These are phyloP conservation scores for Aspergillus fischeri DNA, from an alignment of 2,329 filamentous ascomycete species.

Conservation along the genomic window DNA sequence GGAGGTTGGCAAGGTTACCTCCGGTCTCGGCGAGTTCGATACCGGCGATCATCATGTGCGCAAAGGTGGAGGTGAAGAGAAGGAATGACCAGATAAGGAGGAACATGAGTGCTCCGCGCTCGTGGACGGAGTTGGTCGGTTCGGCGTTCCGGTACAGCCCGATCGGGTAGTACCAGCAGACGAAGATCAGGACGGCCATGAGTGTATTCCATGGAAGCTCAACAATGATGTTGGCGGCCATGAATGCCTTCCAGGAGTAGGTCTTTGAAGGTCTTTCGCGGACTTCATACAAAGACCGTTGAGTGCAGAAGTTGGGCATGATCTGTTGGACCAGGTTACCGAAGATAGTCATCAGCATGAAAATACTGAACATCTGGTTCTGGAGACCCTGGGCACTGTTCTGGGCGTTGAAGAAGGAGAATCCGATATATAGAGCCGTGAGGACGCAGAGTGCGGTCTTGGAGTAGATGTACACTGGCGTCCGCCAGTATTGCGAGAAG, in stretches of 20 bases:
- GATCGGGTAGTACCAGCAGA: slow-evolving; percentile 66
- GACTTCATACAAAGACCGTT: slow-evolving; percentile 57
- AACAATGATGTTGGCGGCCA: slow-evolving; percentile 66
- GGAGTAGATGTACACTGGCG: slow-evolving; percentile 82
- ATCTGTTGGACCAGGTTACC: slow-evolving; percentile 54
- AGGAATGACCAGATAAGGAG: slow-evolving; percentile 64
- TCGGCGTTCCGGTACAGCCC: slow-evolving; percentile 43
- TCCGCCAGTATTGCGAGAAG: slow-evolving; percentile 90
- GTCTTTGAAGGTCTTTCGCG: slow-evolving; percentile 62
- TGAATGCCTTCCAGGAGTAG: slow-evolving; percentile 71
- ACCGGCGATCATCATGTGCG: slow-evolving; percentile 68
- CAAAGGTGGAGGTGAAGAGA: slow-evolving; percentile 68
- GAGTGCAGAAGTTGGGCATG: slow-evolving; percentile 57
- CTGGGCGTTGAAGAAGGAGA: slow-evolving; percentile 72
- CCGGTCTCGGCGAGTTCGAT: slow-evolving; percentile 67
- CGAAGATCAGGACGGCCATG: slow-evolving; percentile 59
- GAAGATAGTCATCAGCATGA: slow-evolving; percentile 80
- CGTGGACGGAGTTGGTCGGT: slow-evolving; percentile 36
- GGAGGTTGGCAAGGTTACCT: slow-evolving; percentile 57
- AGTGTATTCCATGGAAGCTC: slow-evolving; percentile 66
- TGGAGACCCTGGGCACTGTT: slow-evolving; percentile 76
- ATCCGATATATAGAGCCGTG: slow-evolving; percentile 73
- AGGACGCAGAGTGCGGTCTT: slow-evolving; percentile 66
- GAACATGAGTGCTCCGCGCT: slow-evolving; percentile 62
- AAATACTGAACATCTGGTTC: slow-evolving; percentile 88